Base-by-base conservation (phyloP, 75 land plant genomes). In the Gnetum montanum region DNA sequence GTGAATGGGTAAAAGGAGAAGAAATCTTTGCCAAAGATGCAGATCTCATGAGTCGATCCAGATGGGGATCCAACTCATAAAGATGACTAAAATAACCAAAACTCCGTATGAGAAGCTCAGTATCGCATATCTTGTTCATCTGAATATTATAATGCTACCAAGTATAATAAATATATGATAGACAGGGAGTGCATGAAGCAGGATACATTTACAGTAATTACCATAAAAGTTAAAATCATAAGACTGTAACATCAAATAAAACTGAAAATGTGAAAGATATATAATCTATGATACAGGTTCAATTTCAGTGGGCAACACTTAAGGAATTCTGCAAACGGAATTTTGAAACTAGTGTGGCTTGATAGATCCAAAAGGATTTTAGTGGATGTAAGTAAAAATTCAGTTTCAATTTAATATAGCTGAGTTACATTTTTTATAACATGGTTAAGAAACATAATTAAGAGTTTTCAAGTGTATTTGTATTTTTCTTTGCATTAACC, bases 1-100 rank as follows among this genome's bases (percentile, higher is more conserved):
- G 60, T 49, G 82, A 46, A 30, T 75, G 73, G 57, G 72, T 65
- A 36, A 85, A 90, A 6, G 88, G 91, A 30, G 79, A 65, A 10
- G 54, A 12, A 27, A 94, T 85, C 73, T 72, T 94, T 12, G 98
- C 87, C 40, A 48, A 60, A 28, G 82, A 60, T 27, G 98, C 98
- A 20, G 98, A 94, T 69, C 76, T 71, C 16, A 89, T 71, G 26
- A 94, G 71, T 13, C 98, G 84, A 57, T 90, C 96, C 8, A 94
- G 56, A 58, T 94, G 96, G n/a, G 54, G 71, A 34, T 90, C 96
- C 18, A 94, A 61, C 66, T 94, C 98, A 78, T 94, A 94, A 8
- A 94, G 62, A 49, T 75, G 61, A 34, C 98, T 94, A 69, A 25
- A 60, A n/a, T n/a, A n/a, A n/a, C n/a, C n/a, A n/a, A n/a, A n/a